Evolutionary conservation across 371 early-diverging fungal species (phyloP), one percentile per base, ranked within the genome.

Genomic region (Polyrhizophydium stewartii): DNA sequence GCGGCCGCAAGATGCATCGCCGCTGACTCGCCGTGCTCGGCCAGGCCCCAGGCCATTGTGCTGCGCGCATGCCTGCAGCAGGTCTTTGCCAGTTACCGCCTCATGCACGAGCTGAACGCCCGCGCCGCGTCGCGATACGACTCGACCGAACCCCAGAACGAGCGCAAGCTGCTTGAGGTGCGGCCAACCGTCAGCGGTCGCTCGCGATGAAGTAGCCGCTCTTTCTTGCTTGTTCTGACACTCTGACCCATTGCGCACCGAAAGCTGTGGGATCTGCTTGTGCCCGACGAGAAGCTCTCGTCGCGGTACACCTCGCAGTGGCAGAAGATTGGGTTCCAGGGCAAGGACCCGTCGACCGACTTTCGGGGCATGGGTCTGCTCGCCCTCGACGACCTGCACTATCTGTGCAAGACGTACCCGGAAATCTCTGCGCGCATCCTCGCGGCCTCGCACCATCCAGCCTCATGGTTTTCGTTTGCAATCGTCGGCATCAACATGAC

Each of bases 361-460:
- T 93, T 93, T 61, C 79, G 93, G 32, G 90, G 90, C 28, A 91
- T 93, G 91, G 93, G 87, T 73, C 71, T 89, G 60, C 85, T 88
- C 45, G 90, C 85, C 6, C 64, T 91, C 12, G 87, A 91, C 66
- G 87, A 91, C 61, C 74, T 92, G 30, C 67, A 85, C 1, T 90
- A 89, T 65, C 88, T 82, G 70, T 84, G 85, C 3, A 65, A 79
- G 60, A 66, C 65, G 25, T 81, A 91, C 70, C 83, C 88, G 5
- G 45, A 67, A 19, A 75, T 78, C 0, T 81, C 85, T 3, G 72
- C 69, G 46, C 56, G 76, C 19, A 77, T 86, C 10, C 74, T 88
- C 31, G 58, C 64, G 40, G 74, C 77, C 56, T 86, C 88, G 13
- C 77, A 78, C 19, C 79, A 86, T 60, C 25, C 7, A 49, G 27